phyloP scores from a whole-genome alignment of 495 filamentous ascomycete genomes.

The Xylona heveae region DNA sequence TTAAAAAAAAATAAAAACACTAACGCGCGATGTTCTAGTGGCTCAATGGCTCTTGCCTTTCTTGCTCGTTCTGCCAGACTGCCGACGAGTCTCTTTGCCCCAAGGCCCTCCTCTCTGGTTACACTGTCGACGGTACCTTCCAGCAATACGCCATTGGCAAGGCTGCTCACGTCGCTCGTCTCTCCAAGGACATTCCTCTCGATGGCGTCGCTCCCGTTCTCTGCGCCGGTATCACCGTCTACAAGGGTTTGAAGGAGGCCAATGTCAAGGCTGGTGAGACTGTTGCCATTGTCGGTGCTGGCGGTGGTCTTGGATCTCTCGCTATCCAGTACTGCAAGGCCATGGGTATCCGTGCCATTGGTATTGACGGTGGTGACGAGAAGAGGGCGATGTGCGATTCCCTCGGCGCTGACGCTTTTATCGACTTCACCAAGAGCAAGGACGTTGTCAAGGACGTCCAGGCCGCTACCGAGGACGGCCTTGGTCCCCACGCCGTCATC shows the following conservation, averaged over 20 bases:
- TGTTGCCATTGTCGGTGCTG: constrained; percentile 74
- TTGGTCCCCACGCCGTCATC: constrained; percentile 75
- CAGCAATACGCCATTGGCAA: constrained; percentile 83
- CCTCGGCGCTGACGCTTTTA: constrained; percentile 47
- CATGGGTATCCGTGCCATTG: constrained; percentile 63
- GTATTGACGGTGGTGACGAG: constrained; percentile 61
- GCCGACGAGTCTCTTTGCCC: constrained; percentile 60
- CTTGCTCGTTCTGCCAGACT: constrained; percentile 61
- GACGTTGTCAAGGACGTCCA: constrained; percentile 73
- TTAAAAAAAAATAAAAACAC: too few species aligned
- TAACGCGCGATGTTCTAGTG: constrained; percentile 21
- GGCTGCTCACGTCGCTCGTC: constrained; percentile 56
- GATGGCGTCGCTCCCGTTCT: constrained; percentile 66
- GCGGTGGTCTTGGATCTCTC: constrained; percentile 65
- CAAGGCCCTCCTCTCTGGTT: constrained; percentile 53
- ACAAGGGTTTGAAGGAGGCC: constrained; percentile 81
- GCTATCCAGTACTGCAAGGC: constrained; percentile 75
- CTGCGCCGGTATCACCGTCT: constrained; percentile 80
- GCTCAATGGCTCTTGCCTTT: constrained; percentile 66
- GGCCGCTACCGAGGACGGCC: constrained; percentile 49
- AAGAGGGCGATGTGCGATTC: constrained; percentile 44
- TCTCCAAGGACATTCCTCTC: constrained; percentile 53
- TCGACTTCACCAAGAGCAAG: constrained; percentile 54
- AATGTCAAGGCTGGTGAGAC: constrained; percentile 50
- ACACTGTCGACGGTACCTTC: constrained; percentile 83